Conservation (phyloP, 2,329 filamentous ascomycete genomes). For the Monilinia fructicola region DNA sequence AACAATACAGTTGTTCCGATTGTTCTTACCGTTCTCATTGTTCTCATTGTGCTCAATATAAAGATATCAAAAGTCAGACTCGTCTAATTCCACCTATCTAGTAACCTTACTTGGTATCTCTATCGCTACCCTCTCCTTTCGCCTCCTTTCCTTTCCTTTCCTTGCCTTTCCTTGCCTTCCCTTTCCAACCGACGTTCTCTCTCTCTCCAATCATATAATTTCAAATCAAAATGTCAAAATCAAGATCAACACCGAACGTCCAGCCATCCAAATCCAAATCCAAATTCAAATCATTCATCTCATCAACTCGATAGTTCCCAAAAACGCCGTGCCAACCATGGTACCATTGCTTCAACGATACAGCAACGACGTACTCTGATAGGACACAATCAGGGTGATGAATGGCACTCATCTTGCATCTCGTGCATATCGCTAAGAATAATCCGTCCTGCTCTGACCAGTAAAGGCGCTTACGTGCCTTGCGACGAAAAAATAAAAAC, state of each 20-base stretch:
- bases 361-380: background rate
- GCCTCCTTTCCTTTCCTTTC: background rate
- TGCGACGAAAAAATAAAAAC: background rate
- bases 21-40: too few species aligned
- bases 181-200: too few species aligned
- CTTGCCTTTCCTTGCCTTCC: too few species aligned
- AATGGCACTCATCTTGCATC: constrained; percentile 17
- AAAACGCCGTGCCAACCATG: constrained; percentile 19
- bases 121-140: background rate
- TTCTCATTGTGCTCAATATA: too few species aligned
- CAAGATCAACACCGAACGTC: background rate
- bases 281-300: background rate
- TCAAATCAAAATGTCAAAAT: background rate
- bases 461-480: constrained; percentile 22
- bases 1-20: too few species aligned
- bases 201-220: too few species aligned
- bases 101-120: background rate
- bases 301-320: background rate
- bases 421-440: constrained; percentile 20
- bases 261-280: background rate
- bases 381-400: background rate
- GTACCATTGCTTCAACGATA: constrained; percentile 4
- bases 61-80: too few species aligned
- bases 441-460: constrained; percentile 13
- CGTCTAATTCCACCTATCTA: too few species aligned